phyloP scores from a whole-genome alignment of 208 protist species.

The Zelonia costaricensis region DNA sequence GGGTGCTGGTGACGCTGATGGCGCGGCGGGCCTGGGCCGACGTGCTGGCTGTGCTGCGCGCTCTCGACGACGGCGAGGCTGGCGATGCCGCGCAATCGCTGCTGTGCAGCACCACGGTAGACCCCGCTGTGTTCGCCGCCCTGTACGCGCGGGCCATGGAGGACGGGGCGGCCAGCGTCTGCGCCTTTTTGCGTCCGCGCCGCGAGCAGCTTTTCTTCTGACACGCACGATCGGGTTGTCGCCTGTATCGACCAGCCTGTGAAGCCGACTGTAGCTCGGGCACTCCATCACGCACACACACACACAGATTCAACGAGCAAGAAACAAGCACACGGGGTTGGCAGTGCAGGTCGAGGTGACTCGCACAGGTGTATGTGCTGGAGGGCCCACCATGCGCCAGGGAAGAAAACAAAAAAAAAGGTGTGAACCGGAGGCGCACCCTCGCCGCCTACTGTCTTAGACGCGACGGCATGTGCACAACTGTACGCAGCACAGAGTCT shows the following conservation, averaged over 20 bases:
- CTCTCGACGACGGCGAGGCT: slow-evolving; percentile 4
- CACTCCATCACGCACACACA: neutral
- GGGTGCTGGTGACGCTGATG: slow-evolving; percentile 30
- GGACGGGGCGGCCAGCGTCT: slow-evolving; percentile 58
- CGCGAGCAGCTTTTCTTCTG: slow-evolving; percentile 79
- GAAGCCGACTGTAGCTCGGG: neutral
- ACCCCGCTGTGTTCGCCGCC: slow-evolving; percentile 55
- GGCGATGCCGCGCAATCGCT: slow-evolving; percentile 1
- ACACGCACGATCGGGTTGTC: no score
- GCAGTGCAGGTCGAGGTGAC: neutral
- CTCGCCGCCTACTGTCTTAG: no score
- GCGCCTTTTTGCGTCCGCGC: slow-evolving; percentile 44
- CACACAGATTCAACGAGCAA: neutral
- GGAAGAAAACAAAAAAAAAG: no score
- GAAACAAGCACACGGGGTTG: neutral
- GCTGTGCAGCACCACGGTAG: slow-evolving; percentile 34
- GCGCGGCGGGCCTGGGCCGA: slow-evolving; percentile 11
- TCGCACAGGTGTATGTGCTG: no score
- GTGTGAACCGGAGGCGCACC: no score
- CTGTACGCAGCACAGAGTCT: no score
- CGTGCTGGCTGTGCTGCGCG: slow-evolving; percentile 16
- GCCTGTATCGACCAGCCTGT: no score
- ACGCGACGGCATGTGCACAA: no score
- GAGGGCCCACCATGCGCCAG: no score
- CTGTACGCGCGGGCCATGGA: slow-evolving; percentile 58